Evolutionary conservation across 495 filamentous ascomycete species (phyloP).

Genomic region (Talaromyces liani): DNA sequence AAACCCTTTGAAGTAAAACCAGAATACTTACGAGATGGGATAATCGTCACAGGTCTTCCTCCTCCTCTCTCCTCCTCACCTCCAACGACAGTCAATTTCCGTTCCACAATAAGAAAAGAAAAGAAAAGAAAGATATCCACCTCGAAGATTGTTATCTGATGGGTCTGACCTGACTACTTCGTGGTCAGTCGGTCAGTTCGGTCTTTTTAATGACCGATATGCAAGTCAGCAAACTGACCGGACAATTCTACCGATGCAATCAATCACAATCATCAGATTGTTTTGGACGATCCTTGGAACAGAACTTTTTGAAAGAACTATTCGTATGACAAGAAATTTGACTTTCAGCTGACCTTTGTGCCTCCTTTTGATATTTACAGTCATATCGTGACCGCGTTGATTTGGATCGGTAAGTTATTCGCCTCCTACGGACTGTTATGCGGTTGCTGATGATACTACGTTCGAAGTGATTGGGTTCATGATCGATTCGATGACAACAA

Average conservation of each 20-base stretch:
- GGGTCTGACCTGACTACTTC: not conserved
- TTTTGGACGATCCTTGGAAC: not conserved
- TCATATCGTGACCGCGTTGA: slow-evolving; percentile 47
- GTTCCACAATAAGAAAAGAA: not conserved
- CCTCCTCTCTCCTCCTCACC: slow-evolving; percentile 20
- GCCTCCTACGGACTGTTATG: slow-evolving; percentile 1
- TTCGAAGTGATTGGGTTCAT: slow-evolving; percentile 78
- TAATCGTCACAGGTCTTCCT: slow-evolving; percentile 11
- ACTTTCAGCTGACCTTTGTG: slow-evolving; percentile 50
- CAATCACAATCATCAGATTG: not conserved
- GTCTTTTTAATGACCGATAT: slow-evolving; percentile 14
- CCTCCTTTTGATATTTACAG: slow-evolving; percentile 42
- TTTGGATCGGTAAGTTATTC: slow-evolving; percentile 42
- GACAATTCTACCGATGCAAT: not conserved
- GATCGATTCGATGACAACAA: slow-evolving; percentile 74
- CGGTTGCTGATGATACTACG: slow-evolving; percentile 8
- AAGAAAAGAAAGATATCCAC: not conserved
- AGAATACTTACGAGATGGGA: not conserved
- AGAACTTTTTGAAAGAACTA: not conserved
- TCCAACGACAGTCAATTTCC: not conserved
- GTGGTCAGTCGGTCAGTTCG: not conserved
- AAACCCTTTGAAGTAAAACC: not conserved
- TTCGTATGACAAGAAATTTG: slow-evolving; percentile 16
- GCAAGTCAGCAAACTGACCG: not conserved
- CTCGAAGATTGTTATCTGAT: not conserved